Evolutionary conservation across 352 stramenopile species (phyloP), one percentile per base, ranked within the genome.

Genomic region (Phytophthora crassamura): DNA sequence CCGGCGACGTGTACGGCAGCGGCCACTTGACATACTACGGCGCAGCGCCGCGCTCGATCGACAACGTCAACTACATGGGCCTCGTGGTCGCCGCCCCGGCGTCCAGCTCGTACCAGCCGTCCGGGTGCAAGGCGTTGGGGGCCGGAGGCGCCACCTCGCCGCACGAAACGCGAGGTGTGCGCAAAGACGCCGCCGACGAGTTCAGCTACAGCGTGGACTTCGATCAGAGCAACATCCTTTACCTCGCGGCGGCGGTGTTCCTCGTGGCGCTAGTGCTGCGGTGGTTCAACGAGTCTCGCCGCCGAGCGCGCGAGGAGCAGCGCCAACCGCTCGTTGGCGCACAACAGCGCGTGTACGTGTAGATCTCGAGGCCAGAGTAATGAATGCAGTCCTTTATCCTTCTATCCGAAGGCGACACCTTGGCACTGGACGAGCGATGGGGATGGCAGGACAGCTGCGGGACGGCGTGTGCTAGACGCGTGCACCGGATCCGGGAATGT

Each of bases 201-300:
- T 43, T 64, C 15, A 42, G 15, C 25, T 48, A 59, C 33, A 28
- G 42, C 20, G 11, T 72, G 14, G 22, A n/a, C 1, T 34, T 49
- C 5, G 57, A 64, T 18, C 43, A 68, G 34, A 63, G 33, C 34
- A 54, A 59, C 16, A 55, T 72, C 5, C 2, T 64, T 0, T 59
- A 47, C 20, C 38, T 73, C 4, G 59, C 28, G 33, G 59, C 7
- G 5, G 7, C 60, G 2, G 64, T 73, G 4, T 64, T 73, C 40
- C 28, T 69, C 15, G 59, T 73, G 6, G 64, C 45, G 4, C 22
- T 69, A 12, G 39, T 61, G 1, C 36, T 73, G 38, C 64, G 59
- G 11, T 69, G 64, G 59, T 69, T 69, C 18, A 73, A 73, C n/a
- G 64, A 69, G 30, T 69, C 51, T 54, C 64, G 51, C 11, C 60